Base-by-base conservation (phyloP, 2,329 filamentous ascomycete genomes). In the Aspergillus caelatus region DNA sequence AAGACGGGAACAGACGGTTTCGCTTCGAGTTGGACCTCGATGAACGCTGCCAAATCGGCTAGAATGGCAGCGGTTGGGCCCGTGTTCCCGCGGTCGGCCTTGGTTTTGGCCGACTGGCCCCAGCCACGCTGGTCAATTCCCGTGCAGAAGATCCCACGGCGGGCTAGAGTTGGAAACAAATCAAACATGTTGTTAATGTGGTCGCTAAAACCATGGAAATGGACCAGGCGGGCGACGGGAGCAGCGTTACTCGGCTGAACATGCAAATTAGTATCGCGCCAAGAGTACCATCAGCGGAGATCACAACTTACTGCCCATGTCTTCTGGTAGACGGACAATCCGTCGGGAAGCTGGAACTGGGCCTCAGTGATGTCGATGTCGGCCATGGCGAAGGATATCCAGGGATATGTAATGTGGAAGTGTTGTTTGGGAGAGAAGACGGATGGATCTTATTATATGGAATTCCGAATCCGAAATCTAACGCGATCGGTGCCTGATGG, bases 141-240 rank as follows among this genome's bases (percentile, higher is more conserved):
- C 4, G 62, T 36, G 19, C 53, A 57, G 54, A 30, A 41, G 30
- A 63, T 63, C 1, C 62, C 58, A 16, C 54, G 62, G 11, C 53
- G 53, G 11, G 58, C 62, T 16, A 63, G 54, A 2, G 43, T 28
- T 5, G 58, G 53, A 16, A 63, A 63, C 16, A 63, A 54, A 32
- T 61, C 58, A 28, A 39, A 43, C n/a, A 39, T 45, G 45, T 57
- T 63, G 53, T 63, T 63, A 30, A 61, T 63, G 36, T 63, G 62
- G 45, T 63, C 62, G 11, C 62, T 63, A 26, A 63, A 63, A 7
- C 62, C 62, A 50, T 63, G 62, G 46, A 63, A 63, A 32, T 63
- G 62, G n/a, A 61, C 53, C 21, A 63, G 8, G 21, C 57, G 60
- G 36, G 62, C 62, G 14, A 46, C 39, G 34, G 62, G 62, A 14